phyloP scores from a whole-genome alignment of 225 moss, liverwort and hornwort species.

The Bryoerythrophyllum caledonicum region DNA sequence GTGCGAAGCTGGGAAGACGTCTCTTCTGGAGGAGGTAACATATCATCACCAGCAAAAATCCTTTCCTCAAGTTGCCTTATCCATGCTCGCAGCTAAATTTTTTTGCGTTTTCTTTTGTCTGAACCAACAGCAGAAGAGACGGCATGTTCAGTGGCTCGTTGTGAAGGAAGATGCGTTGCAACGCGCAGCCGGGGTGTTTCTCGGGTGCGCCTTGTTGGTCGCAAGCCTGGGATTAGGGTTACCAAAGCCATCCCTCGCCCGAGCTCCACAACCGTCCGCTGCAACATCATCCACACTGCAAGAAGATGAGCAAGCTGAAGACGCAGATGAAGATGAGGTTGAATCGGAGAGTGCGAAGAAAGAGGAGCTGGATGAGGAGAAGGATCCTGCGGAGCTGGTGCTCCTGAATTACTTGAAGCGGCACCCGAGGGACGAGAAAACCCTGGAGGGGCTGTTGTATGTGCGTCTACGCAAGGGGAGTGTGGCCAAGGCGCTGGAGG shows the following conservation, averaged over 20 bases:
- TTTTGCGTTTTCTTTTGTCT: neutral
- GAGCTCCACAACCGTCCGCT: slow-evolving; percentile 33
- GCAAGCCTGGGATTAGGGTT: slow-evolving; percentile 53
- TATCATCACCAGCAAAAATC: too few relatives aligned
- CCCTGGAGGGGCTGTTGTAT: slow-evolving; percentile 77
- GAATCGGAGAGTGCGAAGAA: slow-evolving; percentile 28
- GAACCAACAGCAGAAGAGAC: slow-evolving; percentile 2
- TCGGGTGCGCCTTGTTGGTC: slow-evolving; percentile 60
- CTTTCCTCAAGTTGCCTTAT: neutral
- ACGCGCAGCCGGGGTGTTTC: slow-evolving; percentile 33
- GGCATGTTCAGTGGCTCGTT: slow-evolving; percentile 7
- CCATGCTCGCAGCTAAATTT: neutral
- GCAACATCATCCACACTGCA: slow-evolving; percentile 36
- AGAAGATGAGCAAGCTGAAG: slow-evolving; percentile 35
- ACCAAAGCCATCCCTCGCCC: slow-evolving; percentile 66
- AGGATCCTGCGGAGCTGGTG: slow-evolving; percentile 77
- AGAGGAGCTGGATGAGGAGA: slow-evolving; percentile 30
- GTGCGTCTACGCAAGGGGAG: slow-evolving; percentile 75
- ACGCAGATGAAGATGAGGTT: slow-evolving; percentile 5
- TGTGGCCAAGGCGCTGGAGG: slow-evolving; percentile 54
- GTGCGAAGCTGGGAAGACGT: slow-evolving; percentile 15
- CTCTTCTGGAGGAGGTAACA: neutral
- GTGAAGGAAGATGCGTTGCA: slow-evolving; percentile 17
- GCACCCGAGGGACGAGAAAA: slow-evolving; percentile 74
- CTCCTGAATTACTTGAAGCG: slow-evolving; percentile 63